Evolutionary conservation across 1,139 yeast genomes (phyloP).

Genomic region (Sugiyamaella novakii): DNA sequence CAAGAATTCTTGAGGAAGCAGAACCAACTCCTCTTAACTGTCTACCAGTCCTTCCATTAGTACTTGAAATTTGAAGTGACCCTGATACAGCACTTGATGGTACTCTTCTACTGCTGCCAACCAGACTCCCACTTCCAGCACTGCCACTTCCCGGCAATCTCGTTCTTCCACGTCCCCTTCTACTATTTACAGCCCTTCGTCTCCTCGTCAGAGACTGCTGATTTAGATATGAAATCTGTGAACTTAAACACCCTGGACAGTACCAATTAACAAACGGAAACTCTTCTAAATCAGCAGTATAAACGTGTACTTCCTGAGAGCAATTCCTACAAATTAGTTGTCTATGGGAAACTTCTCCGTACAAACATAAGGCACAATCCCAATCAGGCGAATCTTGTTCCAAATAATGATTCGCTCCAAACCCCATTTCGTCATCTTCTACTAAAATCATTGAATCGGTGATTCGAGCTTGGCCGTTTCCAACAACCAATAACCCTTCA

Average conservation of each 20-base stretch:
- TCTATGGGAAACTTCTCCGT: slow-evolving; percentile 37
- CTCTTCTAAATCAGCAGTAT: slow-evolving; percentile 38
- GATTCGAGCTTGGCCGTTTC: not conserved
- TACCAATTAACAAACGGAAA: slow-evolving; percentile 39
- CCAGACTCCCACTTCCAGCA: not conserved
- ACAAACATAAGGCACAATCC: slow-evolving; percentile 39
- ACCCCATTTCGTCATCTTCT: slow-evolving; percentile 22
- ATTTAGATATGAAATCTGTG: slow-evolving; percentile 16
- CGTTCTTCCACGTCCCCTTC: slow-evolving; percentile 14
- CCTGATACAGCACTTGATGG: slow-evolving; percentile 7
- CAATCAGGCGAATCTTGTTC: slow-evolving; percentile 26
- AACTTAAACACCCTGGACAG: slow-evolving; percentile 27
- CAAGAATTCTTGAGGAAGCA: slow-evolving; percentile 13
- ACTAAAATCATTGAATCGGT: slow-evolving; percentile 10
- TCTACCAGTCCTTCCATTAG: slow-evolving; percentile 1
- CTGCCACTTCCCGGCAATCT: slow-evolving; percentile 1
- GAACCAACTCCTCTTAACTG: slow-evolving; percentile 3
- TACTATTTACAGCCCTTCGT: slow-evolving; percentile 3
- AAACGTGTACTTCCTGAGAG: slow-evolving; percentile 39
- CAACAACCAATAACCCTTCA: not conserved
- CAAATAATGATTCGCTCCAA: slow-evolving; percentile 16
- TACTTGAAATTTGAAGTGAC: slow-evolving; percentile 3
- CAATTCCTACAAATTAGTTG: slow-evolving; percentile 40
- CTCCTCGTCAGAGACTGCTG: slow-evolving; percentile 6
- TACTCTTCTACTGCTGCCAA: not conserved